Evolutionary conservation across 2,329 filamentous ascomycete genomes (phyloP).

Genomic region (Fonsecaea monophora): DNA sequence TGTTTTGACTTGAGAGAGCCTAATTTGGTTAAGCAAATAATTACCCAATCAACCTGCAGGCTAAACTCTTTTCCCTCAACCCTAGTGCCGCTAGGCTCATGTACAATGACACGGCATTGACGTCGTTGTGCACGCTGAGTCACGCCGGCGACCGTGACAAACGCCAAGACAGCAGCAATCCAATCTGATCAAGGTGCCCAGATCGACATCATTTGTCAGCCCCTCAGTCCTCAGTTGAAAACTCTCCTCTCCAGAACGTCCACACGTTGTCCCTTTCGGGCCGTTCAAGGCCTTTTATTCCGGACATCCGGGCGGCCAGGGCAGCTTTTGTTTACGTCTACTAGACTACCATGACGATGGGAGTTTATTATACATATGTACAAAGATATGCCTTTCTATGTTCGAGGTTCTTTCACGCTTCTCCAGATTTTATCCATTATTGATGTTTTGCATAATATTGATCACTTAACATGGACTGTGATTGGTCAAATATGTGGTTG

Average conservation of each 20-base stretch:
- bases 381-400: not conserved
- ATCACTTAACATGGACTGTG: not conserved
- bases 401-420: not conserved
- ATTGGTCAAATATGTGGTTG: not conserved
- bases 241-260: not conserved
- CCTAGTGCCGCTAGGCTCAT: not conserved
- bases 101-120: conserved; percentile 1
- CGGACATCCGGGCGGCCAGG: not conserved
- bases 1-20: not conserved
- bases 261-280: not conserved
- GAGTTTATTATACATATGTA: too few relatives aligned
- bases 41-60: not conserved
- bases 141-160: not conserved
- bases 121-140: conserved; percentile 1
- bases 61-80: not conserved
- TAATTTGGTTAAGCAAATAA: not conserved
- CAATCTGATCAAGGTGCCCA: conserved; percentile 6
- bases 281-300: not conserved
- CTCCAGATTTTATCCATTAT: not conserved
- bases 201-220: not conserved
- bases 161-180: not conserved
- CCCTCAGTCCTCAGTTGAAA: not conserved
- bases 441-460: not conserved
- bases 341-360: too few relatives aligned
- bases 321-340: too few relatives aligned